A percentile compares a stretch with the other conserved stretches of the same genome.
Evolutionary conservation across 306 rosid genomes (phyloP).

Genomic region (Cicer chorassanicum): DNA sequence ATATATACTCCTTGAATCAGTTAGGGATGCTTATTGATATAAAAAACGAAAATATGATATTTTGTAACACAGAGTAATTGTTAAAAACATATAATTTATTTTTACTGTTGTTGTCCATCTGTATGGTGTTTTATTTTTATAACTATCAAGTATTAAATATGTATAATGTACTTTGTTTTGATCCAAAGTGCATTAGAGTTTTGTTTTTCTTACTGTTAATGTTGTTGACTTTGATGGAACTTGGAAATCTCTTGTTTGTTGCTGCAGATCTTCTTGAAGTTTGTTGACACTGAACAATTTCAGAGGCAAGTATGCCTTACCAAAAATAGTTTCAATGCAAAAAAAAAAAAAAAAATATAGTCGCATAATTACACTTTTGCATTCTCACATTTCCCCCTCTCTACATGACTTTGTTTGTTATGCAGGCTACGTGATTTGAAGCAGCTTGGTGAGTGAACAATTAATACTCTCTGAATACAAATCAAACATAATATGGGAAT

Average conservation of each 20-base stretch:
- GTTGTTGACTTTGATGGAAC: constrained; percentile 33
- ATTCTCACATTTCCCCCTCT: background rate
- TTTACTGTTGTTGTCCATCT: background rate
- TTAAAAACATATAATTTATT: background rate
- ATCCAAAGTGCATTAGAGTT: background rate
- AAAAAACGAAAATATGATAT: background rate
- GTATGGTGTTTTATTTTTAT: background rate
- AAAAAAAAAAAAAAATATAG: background rate
- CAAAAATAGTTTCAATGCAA: constrained; percentile 9
- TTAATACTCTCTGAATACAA: constrained; percentile 13
- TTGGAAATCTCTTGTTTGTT: constrained; percentile 26
- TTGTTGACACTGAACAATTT: constrained; percentile 62
- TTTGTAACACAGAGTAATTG: background rate
- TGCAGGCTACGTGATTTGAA: constrained; percentile 64
- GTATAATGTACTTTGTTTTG: background rate
- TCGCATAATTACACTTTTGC: constrained; percentile 5
- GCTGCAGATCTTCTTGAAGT: constrained; percentile 58
- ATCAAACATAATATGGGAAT: constrained; percentile 7
- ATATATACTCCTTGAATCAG: constrained; percentile 16
- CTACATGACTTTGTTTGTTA: constrained; percentile 5
- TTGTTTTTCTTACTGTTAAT: background rate
- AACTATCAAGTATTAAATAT: background rate
- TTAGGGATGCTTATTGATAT: background rate
- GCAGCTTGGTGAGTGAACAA: constrained; percentile 55
- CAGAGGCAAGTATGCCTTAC: constrained; percentile 55